A percentile compares a stretch with the other conserved stretches of the same genome.
phyloP scores from a whole-genome alignment of 208 protist genomes.

The Acanthamoeba healyi region DNA sequence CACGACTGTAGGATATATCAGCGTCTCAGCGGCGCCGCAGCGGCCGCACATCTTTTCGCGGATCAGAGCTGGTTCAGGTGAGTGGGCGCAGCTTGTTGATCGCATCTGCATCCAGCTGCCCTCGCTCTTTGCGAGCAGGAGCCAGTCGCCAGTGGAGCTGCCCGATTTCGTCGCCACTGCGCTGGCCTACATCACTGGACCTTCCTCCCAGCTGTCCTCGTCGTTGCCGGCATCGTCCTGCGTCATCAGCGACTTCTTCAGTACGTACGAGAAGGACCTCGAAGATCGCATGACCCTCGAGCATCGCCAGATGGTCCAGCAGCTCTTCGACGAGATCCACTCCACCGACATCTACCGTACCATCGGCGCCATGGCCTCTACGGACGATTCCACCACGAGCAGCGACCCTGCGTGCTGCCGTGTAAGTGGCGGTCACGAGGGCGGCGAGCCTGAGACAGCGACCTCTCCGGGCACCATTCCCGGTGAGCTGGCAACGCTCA shows the following conservation, averaged over 20 bases:
- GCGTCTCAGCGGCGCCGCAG: background rate
- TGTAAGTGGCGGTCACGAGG: background rate
- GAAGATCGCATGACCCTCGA: background rate
- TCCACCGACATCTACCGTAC: conserved; percentile 1
- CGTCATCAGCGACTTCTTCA: conserved; percentile 14
- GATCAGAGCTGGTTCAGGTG: background rate
- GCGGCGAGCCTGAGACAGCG: background rate
- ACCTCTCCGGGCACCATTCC: background rate
- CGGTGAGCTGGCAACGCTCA: conserved; percentile 2
- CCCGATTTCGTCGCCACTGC: background rate
- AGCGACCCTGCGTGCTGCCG: conserved; percentile 3
- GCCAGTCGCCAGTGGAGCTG: background rate
- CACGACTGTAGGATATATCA: conserved; percentile 14
- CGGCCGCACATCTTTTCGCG: conserved; percentile 10
- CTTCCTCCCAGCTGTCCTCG: background rate
- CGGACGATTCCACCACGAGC: background rate
- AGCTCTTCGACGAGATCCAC: conserved; percentile 14
- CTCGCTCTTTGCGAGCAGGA: background rate
- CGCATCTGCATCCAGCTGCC: conserved; percentile 3
- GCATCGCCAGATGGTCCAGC: background rate
- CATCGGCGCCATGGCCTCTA: background rate
- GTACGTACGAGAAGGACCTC: conserved; percentile 16
- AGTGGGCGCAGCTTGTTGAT: background rate
- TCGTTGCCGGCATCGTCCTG: background rate
- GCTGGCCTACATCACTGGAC: background rate